Evolutionary conservation across 371 early-diverging fungal species (phyloP), one percentile per base, ranked within the genome.

Genomic region (Mucor racemosus): DNA sequence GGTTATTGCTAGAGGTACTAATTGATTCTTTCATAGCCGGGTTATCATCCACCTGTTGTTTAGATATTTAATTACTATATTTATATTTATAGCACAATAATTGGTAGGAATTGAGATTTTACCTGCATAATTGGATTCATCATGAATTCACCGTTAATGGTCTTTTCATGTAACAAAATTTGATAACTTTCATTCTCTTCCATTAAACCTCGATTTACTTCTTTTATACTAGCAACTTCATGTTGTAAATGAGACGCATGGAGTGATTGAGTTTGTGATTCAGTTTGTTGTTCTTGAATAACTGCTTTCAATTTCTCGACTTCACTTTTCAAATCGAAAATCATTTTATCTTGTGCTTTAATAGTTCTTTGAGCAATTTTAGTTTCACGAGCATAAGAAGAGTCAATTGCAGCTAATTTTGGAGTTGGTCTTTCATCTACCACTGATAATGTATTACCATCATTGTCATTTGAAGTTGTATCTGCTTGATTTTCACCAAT

Each of bases 101-200:
- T 34, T 33, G 7, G 4, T 44, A 26, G 46, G 8, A 46, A 42
- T 56, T 64, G n/a, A 8, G 19, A 41, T 58, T 65, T 64, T 74
- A 74, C 74, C 84, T 86, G 76, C 82, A 85, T 68, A 66, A 83
- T 67, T 58, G 85, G 77, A 67, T 84, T 76, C 79, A 92, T 93
- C 76, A 85, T 85, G 53, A 90, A 86, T 62, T 91, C 92, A 64
- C 94, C 94, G 71, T 82, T 90, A 76, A 93, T 88, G 5, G 94
- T 91, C 71, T 88, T 90, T 78, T 93, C 91, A 58, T 92, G 91
- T 65, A 94, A 68, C 58, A 95, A 77, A 33, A 91, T 77, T 72
- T 94, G 94, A 76, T 89, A 94, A 50, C 91, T 87, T 74, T 94
- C 95, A 76, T 91, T 93, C 57, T 94, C 95, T 66, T 94, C 93